Evolutionary conservation across 2,329 filamentous ascomycete genomes (phyloP).

Genomic region (Didymella arachidicola): DNA sequence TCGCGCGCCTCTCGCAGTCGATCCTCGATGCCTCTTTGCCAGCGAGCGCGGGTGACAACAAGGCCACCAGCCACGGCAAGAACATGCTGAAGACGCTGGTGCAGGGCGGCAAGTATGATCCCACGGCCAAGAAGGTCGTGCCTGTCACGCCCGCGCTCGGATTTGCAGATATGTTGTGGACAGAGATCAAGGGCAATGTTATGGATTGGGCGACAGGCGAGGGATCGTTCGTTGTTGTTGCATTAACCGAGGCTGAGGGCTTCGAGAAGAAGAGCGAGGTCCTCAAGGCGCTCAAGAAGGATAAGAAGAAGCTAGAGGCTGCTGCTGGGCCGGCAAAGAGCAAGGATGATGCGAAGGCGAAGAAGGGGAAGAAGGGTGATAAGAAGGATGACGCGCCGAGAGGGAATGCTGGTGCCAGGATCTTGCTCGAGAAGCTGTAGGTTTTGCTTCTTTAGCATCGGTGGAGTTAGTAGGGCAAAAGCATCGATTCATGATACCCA

Average conservation of each 20-base stretch:
- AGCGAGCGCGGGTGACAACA: constrained; percentile 32
- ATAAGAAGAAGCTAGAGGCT: constrained; percentile 73
- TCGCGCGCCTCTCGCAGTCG: constrained; percentile 56
- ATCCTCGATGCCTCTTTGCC: constrained; percentile 49
- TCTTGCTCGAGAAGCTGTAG: constrained; percentile 55
- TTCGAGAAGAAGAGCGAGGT: constrained; percentile 74
- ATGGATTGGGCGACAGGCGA: constrained; percentile 85
- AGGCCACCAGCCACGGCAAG: constrained; percentile 70
- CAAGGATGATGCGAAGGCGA: constrained; percentile 31
- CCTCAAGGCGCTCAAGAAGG: constrained; percentile 73
- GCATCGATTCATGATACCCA: constrained; percentile 21
- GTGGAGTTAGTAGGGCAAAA: constrained; percentile 19
- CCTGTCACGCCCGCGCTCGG: constrained; percentile 77
- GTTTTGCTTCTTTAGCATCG: constrained; percentile 5
- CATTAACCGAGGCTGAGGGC: constrained; percentile 74
- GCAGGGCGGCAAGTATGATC: constrained; percentile 86
- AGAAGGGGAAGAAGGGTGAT: constrained; percentile 51
- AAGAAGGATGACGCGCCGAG: constrained; percentile 47
- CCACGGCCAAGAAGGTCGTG: constrained; percentile 71
- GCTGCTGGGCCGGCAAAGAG: constrained; percentile 59
- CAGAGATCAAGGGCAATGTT: constrained; percentile 76
- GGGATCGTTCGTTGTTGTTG: constrained; percentile 86
- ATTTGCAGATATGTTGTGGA: constrained; percentile 84
- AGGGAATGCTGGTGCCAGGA: constrained; percentile 58
- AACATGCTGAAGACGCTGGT: constrained; percentile 92